Conservation (phyloP, 306 rosid genomes). For the Senna siamea region DNA sequence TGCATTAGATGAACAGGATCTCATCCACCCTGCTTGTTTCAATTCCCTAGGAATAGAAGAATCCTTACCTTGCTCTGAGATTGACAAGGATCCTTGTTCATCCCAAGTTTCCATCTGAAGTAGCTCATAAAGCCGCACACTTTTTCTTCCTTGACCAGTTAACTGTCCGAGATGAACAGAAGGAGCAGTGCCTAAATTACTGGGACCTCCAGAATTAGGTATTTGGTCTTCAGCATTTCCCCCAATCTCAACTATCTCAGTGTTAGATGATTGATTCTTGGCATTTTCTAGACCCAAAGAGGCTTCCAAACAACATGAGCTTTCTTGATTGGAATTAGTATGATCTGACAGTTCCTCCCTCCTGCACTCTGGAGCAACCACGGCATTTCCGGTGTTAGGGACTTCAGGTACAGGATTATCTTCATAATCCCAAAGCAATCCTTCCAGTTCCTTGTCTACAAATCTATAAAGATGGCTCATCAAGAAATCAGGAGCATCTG, state of each 20-base stretch:
- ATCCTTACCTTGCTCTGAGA: slow-evolving; percentile 41
- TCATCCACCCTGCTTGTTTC: slow-evolving; percentile 35
- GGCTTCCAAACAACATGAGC: slow-evolving; percentile 37
- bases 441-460: slow-evolving; percentile 67
- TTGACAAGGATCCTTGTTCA: slow-evolving; percentile 41
- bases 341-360: slow-evolving; percentile 41
- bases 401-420: slow-evolving; percentile 41
- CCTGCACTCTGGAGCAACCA: slow-evolving; percentile 35
- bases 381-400: slow-evolving; percentile 35
- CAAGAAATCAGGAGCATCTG: slow-evolving; percentile 76
- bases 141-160: slow-evolving; percentile 62
- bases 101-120: slow-evolving; percentile 72
- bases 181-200: slow-evolving; percentile 33
- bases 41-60: slow-evolving; percentile 41
- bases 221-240: slow-evolving; percentile 40
- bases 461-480: slow-evolving; percentile 70
- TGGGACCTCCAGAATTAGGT: slow-evolving; percentile 37
- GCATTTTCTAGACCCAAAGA: slow-evolving; percentile 32
- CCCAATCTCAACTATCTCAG: slow-evolving; percentile 62
- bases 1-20: slow-evolving; percentile 39
- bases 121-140: slow-evolving; percentile 64
- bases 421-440: slow-evolving; percentile 73
- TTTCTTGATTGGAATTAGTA: slow-evolving; percentile 42
- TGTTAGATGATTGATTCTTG: slow-evolving; percentile 43
- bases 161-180: slow-evolving; percentile 51